Conservation (phyloP, 192 early-diverging fungal genomes). For the Glomus cerebriforme region DNA sequence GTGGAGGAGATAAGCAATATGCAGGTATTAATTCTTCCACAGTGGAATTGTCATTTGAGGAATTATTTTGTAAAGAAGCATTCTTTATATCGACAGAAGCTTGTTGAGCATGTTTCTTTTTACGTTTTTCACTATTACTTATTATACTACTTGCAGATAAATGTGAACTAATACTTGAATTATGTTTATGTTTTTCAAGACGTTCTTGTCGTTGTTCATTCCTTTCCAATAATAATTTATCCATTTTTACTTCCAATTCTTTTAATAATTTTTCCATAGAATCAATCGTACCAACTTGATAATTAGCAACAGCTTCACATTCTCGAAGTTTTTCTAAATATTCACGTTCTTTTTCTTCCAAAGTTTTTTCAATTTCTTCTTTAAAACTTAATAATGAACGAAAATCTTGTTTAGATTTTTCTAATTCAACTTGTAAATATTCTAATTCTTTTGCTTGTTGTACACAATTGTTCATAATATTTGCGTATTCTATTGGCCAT, state of each 20-base stretch:
- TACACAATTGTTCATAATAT: conserved; percentile 28
- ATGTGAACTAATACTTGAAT: neutral
- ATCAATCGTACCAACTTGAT: conserved; percentile 27
- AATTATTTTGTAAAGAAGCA: neutral
- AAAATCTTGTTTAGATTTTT: conserved; percentile 27
- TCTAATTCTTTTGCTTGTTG: conserved; percentile 24
- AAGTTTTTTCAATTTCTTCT: conserved; percentile 19
- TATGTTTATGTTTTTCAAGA: neutral
- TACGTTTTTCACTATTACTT: neutral
- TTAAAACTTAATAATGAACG: conserved; percentile 2
- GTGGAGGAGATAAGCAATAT: conserved; percentile 25
- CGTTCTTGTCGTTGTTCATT: neutral
- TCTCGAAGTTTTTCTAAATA: conserved; percentile 24
- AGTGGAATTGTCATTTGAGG: neutral
- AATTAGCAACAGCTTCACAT: conserved; percentile 13
- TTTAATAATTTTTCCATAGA: conserved; percentile 28
- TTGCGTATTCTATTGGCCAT: conserved; percentile 4
- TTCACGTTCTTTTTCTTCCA: conserved; percentile 28
- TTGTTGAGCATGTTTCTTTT: neutral
- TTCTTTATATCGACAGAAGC: neutral
- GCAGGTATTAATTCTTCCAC: conserved; percentile 2
- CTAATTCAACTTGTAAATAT: conserved; percentile 8
- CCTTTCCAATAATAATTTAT: conserved; percentile 20
- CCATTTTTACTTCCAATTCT: conserved; percentile 28
- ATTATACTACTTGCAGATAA: neutral